Base-by-base conservation (phyloP, 352 stramenopile species). In the Phytophthora tubulina region DNA sequence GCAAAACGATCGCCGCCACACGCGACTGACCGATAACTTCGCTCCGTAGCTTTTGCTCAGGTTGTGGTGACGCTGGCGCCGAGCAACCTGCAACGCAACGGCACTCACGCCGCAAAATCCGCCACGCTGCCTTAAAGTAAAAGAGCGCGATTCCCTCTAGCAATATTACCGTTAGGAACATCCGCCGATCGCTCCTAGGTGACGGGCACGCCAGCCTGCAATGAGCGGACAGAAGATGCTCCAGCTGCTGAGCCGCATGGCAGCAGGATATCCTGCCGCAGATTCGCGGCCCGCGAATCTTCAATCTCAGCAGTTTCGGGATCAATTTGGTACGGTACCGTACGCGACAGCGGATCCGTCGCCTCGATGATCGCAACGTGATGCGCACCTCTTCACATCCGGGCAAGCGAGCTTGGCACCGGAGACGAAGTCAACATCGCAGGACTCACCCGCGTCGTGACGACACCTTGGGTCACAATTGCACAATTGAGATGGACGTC, bases 91-190 rank as follows among this genome's bases (percentile, higher is more conserved):
- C 67, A 72, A 64, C 41, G 33, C 39, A 54, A 64, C 35, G 38
- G 48, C 67, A 65, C 67, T 48, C 54, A 63, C n/a, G 41, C 33
- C 39, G 39, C 60, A 71, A 64, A 68, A 76, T 68, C 55, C 49
- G 55, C 69, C n/a, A 69, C 50, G 63, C 54, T 70, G 51, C 17
- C 42, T 51, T 51, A 15, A 3, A n/a, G 49, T 64, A 73, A 36
- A 73, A 73, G 66, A 73, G 66, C 50, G 50, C 36, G 45, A 54
- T 60, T 70, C 66, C 66, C 59, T 69, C 66, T 73, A 58, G 32
- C 50, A 27, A 27, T 27, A 27, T 27, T 27, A 27, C 21, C 21
- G 66, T 44, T 57, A 58, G 53, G 11, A 70, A 50, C 41, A 70
- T 46, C 48, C 30, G 52, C 52, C 32, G 59, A 70, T 73, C 59